Percentiles rank a stretch among this genome's conserved stretches.
phyloP scores from a whole-genome alignment of 305 asterid genomes.

The Rubia tinctorum region DNA sequence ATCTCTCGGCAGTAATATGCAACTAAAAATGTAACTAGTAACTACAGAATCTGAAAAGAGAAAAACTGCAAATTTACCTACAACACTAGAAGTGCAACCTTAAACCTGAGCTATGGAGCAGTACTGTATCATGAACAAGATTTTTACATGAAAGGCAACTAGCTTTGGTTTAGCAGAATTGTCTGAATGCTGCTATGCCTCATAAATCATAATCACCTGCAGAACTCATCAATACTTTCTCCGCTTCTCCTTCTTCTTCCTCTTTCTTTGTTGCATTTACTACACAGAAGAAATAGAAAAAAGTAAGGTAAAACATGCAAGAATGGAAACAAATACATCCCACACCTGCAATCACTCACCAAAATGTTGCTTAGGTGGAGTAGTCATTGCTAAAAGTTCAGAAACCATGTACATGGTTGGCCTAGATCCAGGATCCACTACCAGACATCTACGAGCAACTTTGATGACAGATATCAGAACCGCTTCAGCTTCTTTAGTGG shows the following conservation, averaged over 20 bases:
- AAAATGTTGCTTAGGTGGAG: not conserved
- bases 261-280: conserved; percentile 1
- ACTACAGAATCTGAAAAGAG: not conserved
- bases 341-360: conserved; percentile 4
- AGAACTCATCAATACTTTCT: not conserved
- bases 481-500: conserved; percentile 14
- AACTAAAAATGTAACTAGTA: not conserved
- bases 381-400: conserved; percentile 1
- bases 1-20: no score
- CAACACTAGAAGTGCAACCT: not conserved
- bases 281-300: not conserved
- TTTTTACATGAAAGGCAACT: not conserved
- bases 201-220: not conserved
- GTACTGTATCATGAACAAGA: not conserved
- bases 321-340: not conserved
- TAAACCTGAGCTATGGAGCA: not conserved
- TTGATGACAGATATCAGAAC: conserved; percentile 18
- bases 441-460: conserved; percentile 15
- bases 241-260: not conserved
- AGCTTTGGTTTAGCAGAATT: not conserved
- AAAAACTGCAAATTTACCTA: not conserved
- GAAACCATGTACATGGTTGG: conserved; percentile 24
- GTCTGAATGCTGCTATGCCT: not conserved
- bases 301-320: not conserved
- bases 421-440: conserved; percentile 17